phyloP scores from a whole-genome alignment of 116 monocot species.

The Cymodocea nodosa region DNA sequence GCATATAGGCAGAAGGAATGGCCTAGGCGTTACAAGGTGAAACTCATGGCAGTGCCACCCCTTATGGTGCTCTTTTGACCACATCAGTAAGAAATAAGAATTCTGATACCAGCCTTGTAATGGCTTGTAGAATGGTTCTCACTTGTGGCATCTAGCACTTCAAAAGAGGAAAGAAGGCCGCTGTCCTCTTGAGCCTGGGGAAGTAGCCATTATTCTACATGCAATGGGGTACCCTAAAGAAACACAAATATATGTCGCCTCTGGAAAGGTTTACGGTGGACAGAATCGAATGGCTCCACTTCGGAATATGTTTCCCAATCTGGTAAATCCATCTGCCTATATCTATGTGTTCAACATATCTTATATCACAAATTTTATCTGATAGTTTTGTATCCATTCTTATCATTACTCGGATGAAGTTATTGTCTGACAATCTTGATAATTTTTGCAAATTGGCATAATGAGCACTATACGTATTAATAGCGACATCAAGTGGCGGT shows the following conservation, averaged over 20 bases:
- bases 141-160: slow-evolving; percentile 82
- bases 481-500: too few species aligned
- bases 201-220: slow-evolving; percentile 80
- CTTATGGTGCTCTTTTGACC: not conserved
- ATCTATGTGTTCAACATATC: not conserved
- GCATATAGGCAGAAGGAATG: slow-evolving; percentile 92
- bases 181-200: slow-evolving; percentile 95
- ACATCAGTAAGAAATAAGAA: not conserved
- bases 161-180: slow-evolving; percentile 96
- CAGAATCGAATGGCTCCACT: slow-evolving; percentile 78
- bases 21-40: slow-evolving; percentile 87
- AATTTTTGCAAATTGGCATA: not conserved
- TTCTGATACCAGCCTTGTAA: not conserved
- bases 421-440: not conserved
- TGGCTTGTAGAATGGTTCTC: slow-evolving; percentile 80
- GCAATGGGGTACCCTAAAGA: slow-evolving; percentile 97
- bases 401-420: too few species aligned
- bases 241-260: slow-evolving; percentile 98
- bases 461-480: too few species aligned
- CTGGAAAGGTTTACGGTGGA: slow-evolving; percentile 96
- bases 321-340: slow-evolving; percentile 31
- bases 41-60: not conserved
- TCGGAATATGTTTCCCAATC: slow-evolving; percentile 92
- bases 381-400: not conserved
- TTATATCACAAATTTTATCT: not conserved